phyloP scores from a whole-genome alignment of 148 eudicot genomes.

The Pharnaceum exiguum region DNA sequence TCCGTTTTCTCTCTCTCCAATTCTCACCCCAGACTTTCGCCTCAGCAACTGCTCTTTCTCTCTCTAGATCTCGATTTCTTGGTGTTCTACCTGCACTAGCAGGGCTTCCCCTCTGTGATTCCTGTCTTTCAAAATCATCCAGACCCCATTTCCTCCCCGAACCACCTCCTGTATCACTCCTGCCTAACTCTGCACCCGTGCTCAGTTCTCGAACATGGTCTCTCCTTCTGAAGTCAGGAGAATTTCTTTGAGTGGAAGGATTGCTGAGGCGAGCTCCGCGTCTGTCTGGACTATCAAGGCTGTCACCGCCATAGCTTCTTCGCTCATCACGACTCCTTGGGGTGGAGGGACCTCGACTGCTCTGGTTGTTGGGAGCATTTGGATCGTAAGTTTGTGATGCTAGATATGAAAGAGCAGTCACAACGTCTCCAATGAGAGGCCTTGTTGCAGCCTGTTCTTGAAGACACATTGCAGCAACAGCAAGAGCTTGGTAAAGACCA shows the following conservation, averaged over 20 bases:
- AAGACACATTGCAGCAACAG: conserved; percentile 98
- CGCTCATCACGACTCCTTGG: conserved; percentile 57
- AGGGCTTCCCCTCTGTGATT: conserved; percentile 67
- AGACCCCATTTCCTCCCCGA: conserved; percentile 68
- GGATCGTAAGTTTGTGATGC: conserved; percentile 94
- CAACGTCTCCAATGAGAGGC: conserved; percentile 92
- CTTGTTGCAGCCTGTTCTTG: conserved; percentile 97
- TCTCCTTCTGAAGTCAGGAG: conserved; percentile 65
- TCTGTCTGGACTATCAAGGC: conserved; percentile 52
- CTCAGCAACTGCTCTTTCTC: conserved; percentile 93
- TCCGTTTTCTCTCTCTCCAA: conserved; percentile 71
- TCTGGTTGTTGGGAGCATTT: conserved; percentile 44
- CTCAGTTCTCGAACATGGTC: conserved; percentile 46
- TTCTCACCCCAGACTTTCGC: conserved; percentile 99
- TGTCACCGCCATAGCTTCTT: conserved; percentile 42
- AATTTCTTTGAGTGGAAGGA: conserved; percentile 60
- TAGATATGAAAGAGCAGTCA: conserved; percentile 81
- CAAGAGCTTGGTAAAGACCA: conserved; percentile 97
- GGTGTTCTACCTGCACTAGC: conserved; percentile 60
- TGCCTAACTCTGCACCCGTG: conserved; percentile 53
- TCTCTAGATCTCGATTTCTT: conserved; percentile 67
- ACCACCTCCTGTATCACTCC: conserved; percentile 59
- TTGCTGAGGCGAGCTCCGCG: conserved; percentile 48
- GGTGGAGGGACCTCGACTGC: conserved; percentile 49
- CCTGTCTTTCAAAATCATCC: conserved; percentile 47